phyloP scores from a whole-genome alignment of 257 asterid genomes.

The Solanum corneliomulleri region DNA sequence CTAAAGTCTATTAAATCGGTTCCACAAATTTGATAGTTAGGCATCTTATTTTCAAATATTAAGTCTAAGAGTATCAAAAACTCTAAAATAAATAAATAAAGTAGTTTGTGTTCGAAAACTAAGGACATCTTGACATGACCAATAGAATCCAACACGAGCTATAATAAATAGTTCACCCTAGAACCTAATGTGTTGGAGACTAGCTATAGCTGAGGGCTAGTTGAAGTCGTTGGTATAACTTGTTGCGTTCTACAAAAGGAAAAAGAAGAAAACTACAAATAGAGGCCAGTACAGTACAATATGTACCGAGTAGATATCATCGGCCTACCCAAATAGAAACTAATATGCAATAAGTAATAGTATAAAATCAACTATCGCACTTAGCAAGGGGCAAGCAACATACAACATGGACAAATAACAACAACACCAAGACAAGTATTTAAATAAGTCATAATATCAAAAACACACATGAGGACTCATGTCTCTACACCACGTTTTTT shows the following conservation, averaged over 20 bases:
- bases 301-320: too few relatives aligned
- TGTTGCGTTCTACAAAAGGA: too few relatives aligned
- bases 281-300: rapidly evolving
- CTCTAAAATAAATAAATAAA: too few relatives aligned
- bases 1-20: too few relatives aligned
- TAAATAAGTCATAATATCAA: too few relatives aligned
- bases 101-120: neutral
- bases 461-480: neutral
- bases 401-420: too few relatives aligned
- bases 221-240: neutral
- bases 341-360: neutral
- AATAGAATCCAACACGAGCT: neutral
- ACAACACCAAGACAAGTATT: neutral
- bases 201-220: neutral
- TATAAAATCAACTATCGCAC: too few relatives aligned
- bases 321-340: rapidly evolving
- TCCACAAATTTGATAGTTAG: too few relatives aligned
- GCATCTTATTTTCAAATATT: too few relatives aligned
- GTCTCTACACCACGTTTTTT: neutral
- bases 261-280: neutral
- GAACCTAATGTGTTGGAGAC: neutral
- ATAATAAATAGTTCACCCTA: too few relatives aligned
- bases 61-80: too few relatives aligned
- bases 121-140: neutral
- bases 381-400: neutral